These are phyloP conservation scores for Aspergillus caelatus DNA, from an alignment of 2,329 filamentous ascomycete genomes.

Conservation along the genomic window DNA sequence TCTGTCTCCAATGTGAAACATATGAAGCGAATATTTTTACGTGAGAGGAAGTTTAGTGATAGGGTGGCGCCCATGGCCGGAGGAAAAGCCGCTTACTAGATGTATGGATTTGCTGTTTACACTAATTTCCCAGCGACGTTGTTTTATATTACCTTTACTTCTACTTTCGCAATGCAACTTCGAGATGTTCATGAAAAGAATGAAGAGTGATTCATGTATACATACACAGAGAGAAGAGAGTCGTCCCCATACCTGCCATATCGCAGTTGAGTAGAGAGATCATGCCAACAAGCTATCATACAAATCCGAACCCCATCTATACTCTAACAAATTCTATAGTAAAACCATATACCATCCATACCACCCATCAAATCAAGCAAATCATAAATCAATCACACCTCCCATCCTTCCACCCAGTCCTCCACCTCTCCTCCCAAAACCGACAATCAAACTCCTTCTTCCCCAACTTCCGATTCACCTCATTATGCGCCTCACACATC, in stretches of 20 bases:
- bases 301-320: background rate
- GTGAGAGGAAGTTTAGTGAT: conserved; percentile 28
- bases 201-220: background rate
- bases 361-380: conserved; percentile 39
- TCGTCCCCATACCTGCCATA: background rate
- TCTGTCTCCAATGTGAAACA: conserved; percentile 29
- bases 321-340: background rate
- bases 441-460: conserved; percentile 89
- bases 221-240: conserved; percentile 8
- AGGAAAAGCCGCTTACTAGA: conserved; percentile 30
- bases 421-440: conserved; percentile 92
- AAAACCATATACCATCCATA: background rate
- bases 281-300: background rate
- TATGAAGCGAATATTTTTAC: conserved; percentile 28
- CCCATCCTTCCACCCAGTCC: conserved; percentile 78
- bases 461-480: conserved; percentile 71
- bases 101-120: conserved; percentile 32
- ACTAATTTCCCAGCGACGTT: conserved; percentile 42
- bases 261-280: conserved; percentile 15
- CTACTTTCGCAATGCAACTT: conserved; percentile 13
- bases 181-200: conserved; percentile 1
- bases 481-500: conserved; percentile 56
- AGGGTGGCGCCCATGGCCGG: conserved; percentile 27
- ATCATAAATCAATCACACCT: conserved; percentile 61
- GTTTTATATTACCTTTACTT: conserved; percentile 28